Evolutionary conservation across 2,329 filamentous ascomycete genomes (phyloP).

Genomic region (Xylaria sp.): DNA sequence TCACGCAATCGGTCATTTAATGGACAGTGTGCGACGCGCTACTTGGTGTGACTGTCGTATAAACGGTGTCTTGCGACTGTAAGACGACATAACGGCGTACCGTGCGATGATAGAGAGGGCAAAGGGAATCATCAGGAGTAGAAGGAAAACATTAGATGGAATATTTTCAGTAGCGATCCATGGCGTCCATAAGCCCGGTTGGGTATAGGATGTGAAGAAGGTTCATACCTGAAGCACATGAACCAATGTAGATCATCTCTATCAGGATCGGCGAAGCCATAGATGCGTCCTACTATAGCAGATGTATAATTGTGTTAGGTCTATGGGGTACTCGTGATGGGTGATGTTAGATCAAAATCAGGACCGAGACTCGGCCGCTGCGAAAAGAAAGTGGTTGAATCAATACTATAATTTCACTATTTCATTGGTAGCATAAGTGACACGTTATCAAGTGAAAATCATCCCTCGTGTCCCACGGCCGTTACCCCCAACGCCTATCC

Average conservation of each 20-base stretch:
- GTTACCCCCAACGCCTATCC: constrained; percentile 15
- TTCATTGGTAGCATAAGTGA: background rate
- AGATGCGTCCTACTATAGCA: background rate
- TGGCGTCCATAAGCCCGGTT: too few relatives aligned
- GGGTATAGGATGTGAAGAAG: too few relatives aligned
- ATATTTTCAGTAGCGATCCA: too few relatives aligned
- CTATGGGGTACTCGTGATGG: background rate
- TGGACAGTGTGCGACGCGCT: too few relatives aligned
- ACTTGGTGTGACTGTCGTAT: too few relatives aligned
- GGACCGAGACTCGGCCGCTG: background rate
- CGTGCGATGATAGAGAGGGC: too few relatives aligned
- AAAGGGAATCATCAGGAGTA: too few relatives aligned
- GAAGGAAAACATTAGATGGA: too few relatives aligned
- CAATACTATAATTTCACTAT: background rate
- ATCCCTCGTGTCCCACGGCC: constrained; percentile 1
- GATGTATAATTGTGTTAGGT: background rate
- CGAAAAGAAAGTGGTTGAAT: background rate
- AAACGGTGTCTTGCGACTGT: too few relatives aligned
- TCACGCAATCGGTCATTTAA: too few relatives aligned
- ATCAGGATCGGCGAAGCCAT: background rate
- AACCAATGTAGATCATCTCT: background rate
- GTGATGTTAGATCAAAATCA: background rate
- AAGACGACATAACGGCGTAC: too few relatives aligned
- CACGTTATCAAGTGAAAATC: background rate
- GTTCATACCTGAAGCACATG: too few relatives aligned